Percentiles rank a stretch among this genome's conserved stretches.
Evolutionary conservation across 2,329 filamentous ascomycete genomes (phyloP).

Genomic region (Cyphellophora attinorum): DNA sequence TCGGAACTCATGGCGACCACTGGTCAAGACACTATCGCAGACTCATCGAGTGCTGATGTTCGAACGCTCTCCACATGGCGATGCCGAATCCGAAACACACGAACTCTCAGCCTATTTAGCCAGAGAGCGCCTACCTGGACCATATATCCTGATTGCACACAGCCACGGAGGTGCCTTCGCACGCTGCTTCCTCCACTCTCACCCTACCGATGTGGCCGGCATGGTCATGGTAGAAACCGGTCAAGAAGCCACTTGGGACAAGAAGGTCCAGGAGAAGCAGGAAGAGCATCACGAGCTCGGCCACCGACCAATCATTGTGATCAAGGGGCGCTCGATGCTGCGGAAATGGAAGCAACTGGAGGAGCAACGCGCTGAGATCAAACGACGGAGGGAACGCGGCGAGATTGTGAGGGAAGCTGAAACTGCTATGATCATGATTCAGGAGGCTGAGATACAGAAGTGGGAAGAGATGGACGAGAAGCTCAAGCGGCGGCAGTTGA

Average conservation of each 20-base stretch:
- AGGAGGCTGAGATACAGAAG: slow-evolving; percentile 13
- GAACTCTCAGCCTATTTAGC: background rate
- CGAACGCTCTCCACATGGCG: background rate
- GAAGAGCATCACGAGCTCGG: slow-evolving; percentile 20
- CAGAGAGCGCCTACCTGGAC: slow-evolving; percentile 4
- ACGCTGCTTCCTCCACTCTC: slow-evolving; percentile 27
- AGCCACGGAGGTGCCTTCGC: slow-evolving; percentile 32
- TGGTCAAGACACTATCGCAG: background rate
- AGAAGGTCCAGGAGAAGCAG: slow-evolving; percentile 18
- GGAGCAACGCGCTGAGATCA: background rate
- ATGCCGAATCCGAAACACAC: background rate
- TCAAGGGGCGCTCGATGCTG: slow-evolving; percentile 21
- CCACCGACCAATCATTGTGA: slow-evolving; percentile 24
- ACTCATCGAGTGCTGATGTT: background rate
- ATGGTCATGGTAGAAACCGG: slow-evolving; percentile 28
- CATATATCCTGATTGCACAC: slow-evolving; percentile 28
- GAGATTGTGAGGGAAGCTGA: background rate
- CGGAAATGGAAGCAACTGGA: background rate
- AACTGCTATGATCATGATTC: background rate
- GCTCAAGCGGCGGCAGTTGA: slow-evolving; percentile 24
- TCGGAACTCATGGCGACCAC: background rate
- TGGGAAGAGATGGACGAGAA: slow-evolving; percentile 15
- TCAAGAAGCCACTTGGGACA: background rate
- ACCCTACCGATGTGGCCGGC: slow-evolving; percentile 22
- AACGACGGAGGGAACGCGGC: background rate